phyloP scores from a whole-genome alignment of 139 green algal species.

The Trebouxia sp. region DNA sequence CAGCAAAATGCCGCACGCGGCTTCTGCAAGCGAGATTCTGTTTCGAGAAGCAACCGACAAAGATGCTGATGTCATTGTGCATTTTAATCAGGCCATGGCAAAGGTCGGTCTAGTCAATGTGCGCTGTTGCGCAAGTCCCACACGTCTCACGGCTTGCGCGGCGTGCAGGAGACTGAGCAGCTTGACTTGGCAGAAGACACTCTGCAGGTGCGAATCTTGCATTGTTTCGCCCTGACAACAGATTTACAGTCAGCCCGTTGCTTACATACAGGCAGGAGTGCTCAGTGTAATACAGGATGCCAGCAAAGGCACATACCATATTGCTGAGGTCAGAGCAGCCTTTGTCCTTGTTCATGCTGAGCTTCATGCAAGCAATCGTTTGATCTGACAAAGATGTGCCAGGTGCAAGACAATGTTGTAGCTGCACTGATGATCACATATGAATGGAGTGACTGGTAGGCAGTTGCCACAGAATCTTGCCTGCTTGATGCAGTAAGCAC shows the following conservation, averaged over 20 bases:
- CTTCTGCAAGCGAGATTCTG: too few species aligned
- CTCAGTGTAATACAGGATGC: slow-evolving; percentile 18
- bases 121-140: too few species aligned
- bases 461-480: not conserved
- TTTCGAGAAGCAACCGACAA: not conserved
- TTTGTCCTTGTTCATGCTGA: not conserved
- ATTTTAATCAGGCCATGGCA: slow-evolving; percentile 22
- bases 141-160: not conserved
- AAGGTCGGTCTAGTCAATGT: slow-evolving; percentile 19
- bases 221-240: not conserved
- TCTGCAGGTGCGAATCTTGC: slow-evolving; percentile 27
- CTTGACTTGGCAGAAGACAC: slow-evolving; percentile 35
- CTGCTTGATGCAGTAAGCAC: too few species aligned
- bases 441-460: slow-evolving; percentile 60
- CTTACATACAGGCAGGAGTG: slow-evolving; percentile 30
- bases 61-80: not conserved
- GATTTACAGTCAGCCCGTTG: not conserved
- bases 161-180: slow-evolving; percentile 47
- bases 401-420: slow-evolving; percentile 37
- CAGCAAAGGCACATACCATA: slow-evolving; percentile 32
- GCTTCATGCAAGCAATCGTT: not conserved
- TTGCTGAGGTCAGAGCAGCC: slow-evolving; percentile 31
- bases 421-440: slow-evolving; percentile 67
- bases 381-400: slow-evolving; percentile 32
- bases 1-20: not conserved